These are phyloP conservation scores for Talaromyces ruber DNA, from an alignment of 495 filamentous ascomycete species.

Conservation along the genomic window DNA sequence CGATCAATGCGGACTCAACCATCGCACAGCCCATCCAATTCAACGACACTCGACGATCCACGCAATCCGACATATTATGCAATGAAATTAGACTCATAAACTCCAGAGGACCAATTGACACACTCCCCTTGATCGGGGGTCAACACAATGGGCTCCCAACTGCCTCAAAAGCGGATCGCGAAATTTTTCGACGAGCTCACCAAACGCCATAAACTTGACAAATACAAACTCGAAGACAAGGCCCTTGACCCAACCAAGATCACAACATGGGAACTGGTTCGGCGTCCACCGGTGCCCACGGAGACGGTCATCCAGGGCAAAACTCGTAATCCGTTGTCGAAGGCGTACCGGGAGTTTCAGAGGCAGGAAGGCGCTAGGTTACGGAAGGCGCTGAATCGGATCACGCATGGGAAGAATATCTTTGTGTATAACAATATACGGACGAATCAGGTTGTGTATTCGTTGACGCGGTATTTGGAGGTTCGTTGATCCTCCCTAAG, in stretches of 20 bases:
- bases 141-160: conserved; percentile 34
- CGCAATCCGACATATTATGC: background rate
- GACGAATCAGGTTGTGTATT: conserved; percentile 79
- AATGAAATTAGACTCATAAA: conserved; percentile 7
- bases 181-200: conserved; percentile 18
- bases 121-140: background rate
- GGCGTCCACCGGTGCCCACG: conserved; percentile 30
- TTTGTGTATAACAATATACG: conserved; percentile 75
- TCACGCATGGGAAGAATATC: conserved; percentile 59
- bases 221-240: conserved; percentile 13
- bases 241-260: conserved; percentile 39
- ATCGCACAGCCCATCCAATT: background rate
- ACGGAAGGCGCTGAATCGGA: conserved; percentile 36
- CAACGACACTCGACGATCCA: background rate
- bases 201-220: background rate
- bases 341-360: conserved; percentile 33
- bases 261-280: conserved; percentile 30
- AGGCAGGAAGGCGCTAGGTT: conserved; percentile 31
- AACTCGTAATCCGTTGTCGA: conserved; percentile 25
- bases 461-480: conserved; percentile 56
- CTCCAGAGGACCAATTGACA: background rate
- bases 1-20: background rate
- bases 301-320: conserved; percentile 31
- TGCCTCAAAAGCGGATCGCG: conserved; percentile 11
- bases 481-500: conserved; percentile 34